These are phyloP conservation scores for Chytriomyces sp. DNA, from an alignment of 192 early-diverging fungal genomes.

Conservation along the genomic window DNA sequence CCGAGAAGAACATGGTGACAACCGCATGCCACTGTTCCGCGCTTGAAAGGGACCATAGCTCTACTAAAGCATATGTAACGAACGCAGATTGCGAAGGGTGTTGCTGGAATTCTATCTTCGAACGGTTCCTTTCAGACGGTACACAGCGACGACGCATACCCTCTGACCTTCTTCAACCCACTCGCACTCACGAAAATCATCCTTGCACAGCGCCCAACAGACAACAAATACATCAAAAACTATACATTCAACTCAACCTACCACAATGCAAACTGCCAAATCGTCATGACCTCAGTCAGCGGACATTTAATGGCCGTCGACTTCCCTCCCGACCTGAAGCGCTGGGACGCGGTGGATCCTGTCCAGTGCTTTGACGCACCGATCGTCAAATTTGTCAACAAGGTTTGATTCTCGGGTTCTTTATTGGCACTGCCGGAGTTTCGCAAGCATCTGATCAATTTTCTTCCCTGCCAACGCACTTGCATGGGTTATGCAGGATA, in stretches of 20 bases:
- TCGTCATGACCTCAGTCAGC: conserved; percentile 82
- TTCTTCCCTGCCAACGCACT: background rate
- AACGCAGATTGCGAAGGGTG: conserved; percentile 69
- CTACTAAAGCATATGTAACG: background rate
- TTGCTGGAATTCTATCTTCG: conserved; percentile 75
- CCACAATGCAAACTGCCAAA: conserved; percentile 52
- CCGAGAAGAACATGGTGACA: conserved; percentile 82
- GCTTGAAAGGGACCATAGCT: background rate
- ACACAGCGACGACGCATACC: conserved; percentile 40
- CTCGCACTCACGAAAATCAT: background rate
- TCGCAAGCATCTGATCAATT: too few relatives aligned
- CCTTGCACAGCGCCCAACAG: conserved; percentile 43
- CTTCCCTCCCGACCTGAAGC: conserved; percentile 65
- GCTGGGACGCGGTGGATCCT: conserved; percentile 70
- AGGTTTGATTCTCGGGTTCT: conserved; percentile 25
- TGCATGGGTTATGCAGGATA: conserved; percentile 41
- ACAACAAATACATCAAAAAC: conserved; percentile 76
- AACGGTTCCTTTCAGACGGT: background rate
- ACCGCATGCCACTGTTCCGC: background rate
- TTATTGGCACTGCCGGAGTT: too few relatives aligned
- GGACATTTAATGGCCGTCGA: conserved; percentile 79
- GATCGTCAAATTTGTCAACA: conserved; percentile 58
- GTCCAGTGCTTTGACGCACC: conserved; percentile 70
- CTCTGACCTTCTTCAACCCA: too few relatives aligned
- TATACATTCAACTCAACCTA: conserved; percentile 75